Conservation (phyloP, 139 green algal genomes). For the Nannochloris sp. region DNA sequence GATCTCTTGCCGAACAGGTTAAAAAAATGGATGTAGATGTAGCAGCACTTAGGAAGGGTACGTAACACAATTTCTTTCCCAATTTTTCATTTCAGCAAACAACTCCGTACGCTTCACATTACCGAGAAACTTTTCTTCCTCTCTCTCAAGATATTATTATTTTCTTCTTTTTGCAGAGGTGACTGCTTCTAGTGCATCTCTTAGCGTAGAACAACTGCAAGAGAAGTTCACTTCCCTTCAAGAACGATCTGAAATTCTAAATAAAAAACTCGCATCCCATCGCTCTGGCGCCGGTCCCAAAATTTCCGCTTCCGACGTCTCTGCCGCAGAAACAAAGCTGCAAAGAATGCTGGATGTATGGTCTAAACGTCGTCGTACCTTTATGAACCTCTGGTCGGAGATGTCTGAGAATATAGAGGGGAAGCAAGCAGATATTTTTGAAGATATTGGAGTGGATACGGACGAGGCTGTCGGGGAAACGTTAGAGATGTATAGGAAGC, state of each 20-base stretch:
- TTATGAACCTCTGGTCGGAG: conserved; percentile 57
- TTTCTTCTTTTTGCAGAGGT: neutral
- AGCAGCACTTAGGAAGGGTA: conserved; percentile 16
- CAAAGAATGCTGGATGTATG: conserved; percentile 4
- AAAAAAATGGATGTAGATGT: neutral
- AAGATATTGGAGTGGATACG: conserved; percentile 76
- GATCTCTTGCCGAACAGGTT: conserved; percentile 15
- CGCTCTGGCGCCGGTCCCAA: neutral
- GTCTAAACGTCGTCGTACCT: conserved; percentile 31
- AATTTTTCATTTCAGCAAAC: neutral
- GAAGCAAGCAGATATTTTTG: conserved; percentile 64
- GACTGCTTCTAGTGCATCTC: neutral
- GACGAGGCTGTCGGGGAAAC: conserved; percentile 52
- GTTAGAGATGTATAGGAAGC: conserved; percentile 17
- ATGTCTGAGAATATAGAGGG: conserved; percentile 68
- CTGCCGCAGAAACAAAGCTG: neutral
- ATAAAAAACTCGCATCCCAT: conserved; percentile 9
- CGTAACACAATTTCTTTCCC: neutral
- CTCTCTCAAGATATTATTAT: neutral
- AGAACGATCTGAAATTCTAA: conserved; percentile 3
- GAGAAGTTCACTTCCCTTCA: neutral
- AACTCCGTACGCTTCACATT: no score
- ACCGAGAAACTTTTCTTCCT: neutral
- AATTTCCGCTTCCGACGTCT: conserved; percentile 17
- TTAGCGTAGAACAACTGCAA: conserved; percentile 34